A percentile compares a stretch with the other conserved stretches of the same genome.
phyloP scores from a whole-genome alignment of 768 basidiomycete genomes.

The Suillus subalutaceus region DNA sequence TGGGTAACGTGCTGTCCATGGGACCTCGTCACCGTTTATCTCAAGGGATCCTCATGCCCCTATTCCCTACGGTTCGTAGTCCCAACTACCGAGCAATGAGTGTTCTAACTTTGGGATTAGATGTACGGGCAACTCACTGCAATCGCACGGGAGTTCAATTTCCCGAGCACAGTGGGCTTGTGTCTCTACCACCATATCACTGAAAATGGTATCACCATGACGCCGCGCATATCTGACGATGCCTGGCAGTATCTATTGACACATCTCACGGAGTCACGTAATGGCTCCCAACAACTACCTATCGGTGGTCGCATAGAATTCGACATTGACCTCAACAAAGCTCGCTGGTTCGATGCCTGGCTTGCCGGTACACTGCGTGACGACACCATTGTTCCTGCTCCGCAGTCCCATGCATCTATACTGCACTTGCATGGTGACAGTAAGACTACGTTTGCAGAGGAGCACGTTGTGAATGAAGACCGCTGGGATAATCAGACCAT shows the following conservation, averaged over 20 bases:
- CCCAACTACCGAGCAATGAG: neutral
- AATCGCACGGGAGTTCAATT: conserved; percentile 81
- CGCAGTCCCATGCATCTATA: conserved; percentile 43
- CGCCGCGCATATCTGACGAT: conserved; percentile 78
- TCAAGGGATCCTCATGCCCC: conserved; percentile 74
- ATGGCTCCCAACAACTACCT: conserved; percentile 46
- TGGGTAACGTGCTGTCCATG: conserved; percentile 58
- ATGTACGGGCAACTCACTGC: conserved; percentile 76
- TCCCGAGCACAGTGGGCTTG: conserved; percentile 76
- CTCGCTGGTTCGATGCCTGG: conserved; percentile 82
- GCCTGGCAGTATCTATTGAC: conserved; percentile 76
- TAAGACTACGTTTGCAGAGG: conserved; percentile 47
- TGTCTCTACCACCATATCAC: conserved; percentile 75
- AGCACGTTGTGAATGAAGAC: conserved; percentile 44
- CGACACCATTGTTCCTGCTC: conserved; percentile 41
- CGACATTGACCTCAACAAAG: conserved; percentile 76
- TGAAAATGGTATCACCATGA: conserved; percentile 56
- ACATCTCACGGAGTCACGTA: conserved; percentile 53
- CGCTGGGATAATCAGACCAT: conserved; percentile 29
- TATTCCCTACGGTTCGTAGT: conserved; percentile 65
- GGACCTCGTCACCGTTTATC: conserved; percentile 64
- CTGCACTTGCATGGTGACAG: conserved; percentile 60
- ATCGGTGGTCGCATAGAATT: conserved; percentile 85
- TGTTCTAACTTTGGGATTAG: conserved; percentile 39
- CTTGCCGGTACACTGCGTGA: conserved; percentile 53